Evolutionary conservation across 306 rosid species (phyloP).

Genomic region (Mimosa bimucronata): DNA sequence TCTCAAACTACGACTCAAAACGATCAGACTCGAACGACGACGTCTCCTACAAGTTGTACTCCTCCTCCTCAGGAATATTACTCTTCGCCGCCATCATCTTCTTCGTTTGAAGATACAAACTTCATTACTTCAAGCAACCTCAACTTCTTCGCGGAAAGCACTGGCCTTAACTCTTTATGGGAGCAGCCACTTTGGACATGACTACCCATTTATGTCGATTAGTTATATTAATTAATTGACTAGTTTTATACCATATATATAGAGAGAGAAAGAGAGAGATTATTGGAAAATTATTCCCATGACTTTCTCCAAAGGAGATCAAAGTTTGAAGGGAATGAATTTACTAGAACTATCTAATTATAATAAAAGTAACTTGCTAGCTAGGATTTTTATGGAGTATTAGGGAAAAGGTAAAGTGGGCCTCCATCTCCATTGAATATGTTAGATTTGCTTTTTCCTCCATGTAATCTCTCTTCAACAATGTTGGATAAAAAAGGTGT

Average conservation of each 20-base stretch:
- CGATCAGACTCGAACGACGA: slow-evolving; percentile 31
- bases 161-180: slow-evolving; percentile 53
- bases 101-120: slow-evolving; percentile 38
- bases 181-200: slow-evolving; percentile 83
- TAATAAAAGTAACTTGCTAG: slow-evolving; percentile 39
- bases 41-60: not conserved
- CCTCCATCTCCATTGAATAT: not conserved
- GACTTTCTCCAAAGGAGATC: slow-evolving; percentile 73
- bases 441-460: slow-evolving; percentile 10
- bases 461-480: slow-evolving; percentile 37
- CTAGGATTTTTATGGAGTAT: slow-evolving; percentile 24
- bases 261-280: not conserved
- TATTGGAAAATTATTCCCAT: slow-evolving; percentile 19
- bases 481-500: slow-evolving; percentile 12
- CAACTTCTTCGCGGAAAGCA: slow-evolving; percentile 57
- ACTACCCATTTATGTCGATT: slow-evolving; percentile 19
- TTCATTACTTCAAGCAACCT: slow-evolving; percentile 43
- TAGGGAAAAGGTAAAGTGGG: not conserved
- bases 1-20: slow-evolving; percentile 50
- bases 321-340: slow-evolving; percentile 34
- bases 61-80: slow-evolving; percentile 44
- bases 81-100: slow-evolving; percentile 55
- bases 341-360: slow-evolving; percentile 31
- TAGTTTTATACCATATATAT: not conserved
- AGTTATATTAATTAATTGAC: not conserved